Evolutionary conservation across 805 yeast genomes (phyloP).

Genomic region (Yarrowia sp.): DNA sequence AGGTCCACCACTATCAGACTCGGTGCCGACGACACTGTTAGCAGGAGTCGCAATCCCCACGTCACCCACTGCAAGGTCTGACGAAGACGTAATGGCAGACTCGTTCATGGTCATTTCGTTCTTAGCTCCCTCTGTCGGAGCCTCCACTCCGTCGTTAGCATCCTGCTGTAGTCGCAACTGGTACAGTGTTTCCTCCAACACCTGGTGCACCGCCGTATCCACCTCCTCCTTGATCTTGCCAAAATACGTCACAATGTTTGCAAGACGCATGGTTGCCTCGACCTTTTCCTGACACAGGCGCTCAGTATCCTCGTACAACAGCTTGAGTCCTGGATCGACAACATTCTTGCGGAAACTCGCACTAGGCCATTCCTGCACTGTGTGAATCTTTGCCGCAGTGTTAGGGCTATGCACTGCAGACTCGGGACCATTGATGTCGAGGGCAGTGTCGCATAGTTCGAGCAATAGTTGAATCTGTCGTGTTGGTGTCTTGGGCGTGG

Average conservation of each 20-base stretch:
- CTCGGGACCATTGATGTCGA: slow-evolving; percentile 70
- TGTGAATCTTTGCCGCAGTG: slow-evolving; percentile 3
- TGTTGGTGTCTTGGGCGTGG: slow-evolving; percentile 40
- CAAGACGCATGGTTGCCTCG: slow-evolving; percentile 64
- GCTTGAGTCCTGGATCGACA: slow-evolving; percentile 53
- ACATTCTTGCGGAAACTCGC: slow-evolving; percentile 7
- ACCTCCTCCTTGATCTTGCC: slow-evolving; percentile 76
- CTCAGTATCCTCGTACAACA: slow-evolving; percentile 66
- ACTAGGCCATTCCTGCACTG: slow-evolving; percentile 24
- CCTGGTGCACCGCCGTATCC: slow-evolving; percentile 59
- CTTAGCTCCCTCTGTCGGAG: neutral
- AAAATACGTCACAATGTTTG: slow-evolving; percentile 70
- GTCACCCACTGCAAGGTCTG: slow-evolving; percentile 11
- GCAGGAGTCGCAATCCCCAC: slow-evolving; percentile 2
- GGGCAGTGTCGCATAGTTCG: slow-evolving; percentile 71
- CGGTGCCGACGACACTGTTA: neutral
- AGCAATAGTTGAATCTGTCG: slow-evolving; percentile 48
- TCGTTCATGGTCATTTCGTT: neutral
- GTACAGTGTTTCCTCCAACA: slow-evolving; percentile 55
- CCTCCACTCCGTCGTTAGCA: slow-evolving; percentile 23
- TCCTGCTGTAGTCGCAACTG: slow-evolving; percentile 8
- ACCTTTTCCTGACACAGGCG: slow-evolving; percentile 58
- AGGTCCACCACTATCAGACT: neutral
- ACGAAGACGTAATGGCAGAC: neutral
- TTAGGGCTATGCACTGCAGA: slow-evolving; percentile 26